phyloP scores from a whole-genome alignment of 2,329 filamentous ascomycete species.

The Aspergillus sp. region DNA sequence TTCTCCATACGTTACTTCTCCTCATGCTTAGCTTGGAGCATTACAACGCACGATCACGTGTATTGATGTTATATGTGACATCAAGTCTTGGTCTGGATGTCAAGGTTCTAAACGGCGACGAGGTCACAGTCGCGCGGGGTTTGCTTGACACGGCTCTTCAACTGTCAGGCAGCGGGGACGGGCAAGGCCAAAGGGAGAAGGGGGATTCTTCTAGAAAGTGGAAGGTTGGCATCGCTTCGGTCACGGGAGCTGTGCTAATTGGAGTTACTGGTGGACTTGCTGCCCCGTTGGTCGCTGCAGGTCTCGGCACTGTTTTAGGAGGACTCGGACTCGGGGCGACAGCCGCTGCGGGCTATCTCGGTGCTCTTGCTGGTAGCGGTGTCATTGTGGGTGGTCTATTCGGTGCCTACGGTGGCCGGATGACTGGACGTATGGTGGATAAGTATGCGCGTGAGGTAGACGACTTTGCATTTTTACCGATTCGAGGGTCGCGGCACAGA shows the following conservation, averaged over 20 bases:
- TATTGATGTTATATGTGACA: constrained; percentile 68
- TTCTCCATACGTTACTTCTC: constrained; percentile 71
- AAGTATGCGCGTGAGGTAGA: constrained; percentile 82
- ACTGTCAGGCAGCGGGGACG: constrained; percentile 75
- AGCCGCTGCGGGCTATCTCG: constrained; percentile 75
- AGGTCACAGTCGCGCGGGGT: constrained; percentile 71
- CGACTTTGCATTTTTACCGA: constrained; percentile 82
- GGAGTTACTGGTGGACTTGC: constrained; percentile 77
- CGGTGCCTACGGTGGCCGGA: constrained; percentile 82
- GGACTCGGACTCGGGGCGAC: constrained; percentile 73
- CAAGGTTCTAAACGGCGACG: constrained; percentile 65
- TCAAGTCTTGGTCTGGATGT: constrained; percentile 70
- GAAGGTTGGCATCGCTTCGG: constrained; percentile 84
- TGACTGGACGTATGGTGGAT: constrained; percentile 84
- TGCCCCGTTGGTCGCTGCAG: constrained; percentile 72
- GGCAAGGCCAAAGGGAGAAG: constrained; percentile 68
- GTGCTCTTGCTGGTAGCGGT: constrained; percentile 74
- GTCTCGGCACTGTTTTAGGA: constrained; percentile 75
- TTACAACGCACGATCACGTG: constrained; percentile 71
- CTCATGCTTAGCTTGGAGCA: constrained; percentile 74
- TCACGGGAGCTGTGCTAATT: constrained; percentile 86
- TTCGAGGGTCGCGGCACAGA: constrained; percentile 56
- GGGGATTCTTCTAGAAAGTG: constrained; percentile 65
- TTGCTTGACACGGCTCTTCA: constrained; percentile 74
- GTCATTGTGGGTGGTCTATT: constrained; percentile 82